Percentiles rank a stretch among this genome's conserved stretches.
Evolutionary conservation across 148 eudicot genomes (phyloP).

Genomic region (Amaranthus hypochondriacus): DNA sequence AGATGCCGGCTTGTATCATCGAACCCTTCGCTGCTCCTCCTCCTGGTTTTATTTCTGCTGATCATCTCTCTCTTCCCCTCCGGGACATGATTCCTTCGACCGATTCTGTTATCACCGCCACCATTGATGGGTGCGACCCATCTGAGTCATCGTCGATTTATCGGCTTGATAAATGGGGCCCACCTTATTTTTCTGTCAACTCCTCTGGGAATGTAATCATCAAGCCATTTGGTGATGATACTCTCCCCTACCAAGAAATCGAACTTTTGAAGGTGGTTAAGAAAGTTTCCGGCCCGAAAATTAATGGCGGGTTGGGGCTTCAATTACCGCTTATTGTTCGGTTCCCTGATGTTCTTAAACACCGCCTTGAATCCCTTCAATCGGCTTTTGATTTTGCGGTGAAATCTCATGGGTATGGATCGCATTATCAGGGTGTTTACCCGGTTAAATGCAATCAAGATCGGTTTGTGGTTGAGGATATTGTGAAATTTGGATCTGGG

Average conservation of each 20-base stretch:
- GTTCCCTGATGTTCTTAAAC: constrained; percentile 71
- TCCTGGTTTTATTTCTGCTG: constrained; percentile 30
- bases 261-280: constrained; percentile 78
- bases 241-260: constrained; percentile 74
- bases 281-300: constrained; percentile 61
- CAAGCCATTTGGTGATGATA: constrained; percentile 47
- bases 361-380: constrained; percentile 67
- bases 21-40: constrained; percentile 45
- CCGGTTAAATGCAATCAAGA: constrained; percentile 96
- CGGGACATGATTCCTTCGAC: constrained; percentile 48
- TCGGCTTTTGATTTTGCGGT: constrained; percentile 67
- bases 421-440: constrained; percentile 90
- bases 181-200: constrained; percentile 71
- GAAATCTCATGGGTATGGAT: constrained; percentile 42
- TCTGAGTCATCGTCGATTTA: constrained; percentile 49
- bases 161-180: constrained; percentile 73
- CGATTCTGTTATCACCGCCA: constrained; percentile 23
- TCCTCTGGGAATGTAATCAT: constrained; percentile 57
- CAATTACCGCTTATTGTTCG: constrained; percentile 69
- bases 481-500: constrained; percentile 61
- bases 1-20: constrained; percentile 62
- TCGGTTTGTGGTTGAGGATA: constrained; percentile 75
- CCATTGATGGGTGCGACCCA: constrained; percentile 47
- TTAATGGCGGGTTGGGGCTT: constrained; percentile 65
- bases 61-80: constrained; percentile 50